Conservation (phyloP, 2,329 filamentous ascomycete genomes). For the Didymella sp. region DNA sequence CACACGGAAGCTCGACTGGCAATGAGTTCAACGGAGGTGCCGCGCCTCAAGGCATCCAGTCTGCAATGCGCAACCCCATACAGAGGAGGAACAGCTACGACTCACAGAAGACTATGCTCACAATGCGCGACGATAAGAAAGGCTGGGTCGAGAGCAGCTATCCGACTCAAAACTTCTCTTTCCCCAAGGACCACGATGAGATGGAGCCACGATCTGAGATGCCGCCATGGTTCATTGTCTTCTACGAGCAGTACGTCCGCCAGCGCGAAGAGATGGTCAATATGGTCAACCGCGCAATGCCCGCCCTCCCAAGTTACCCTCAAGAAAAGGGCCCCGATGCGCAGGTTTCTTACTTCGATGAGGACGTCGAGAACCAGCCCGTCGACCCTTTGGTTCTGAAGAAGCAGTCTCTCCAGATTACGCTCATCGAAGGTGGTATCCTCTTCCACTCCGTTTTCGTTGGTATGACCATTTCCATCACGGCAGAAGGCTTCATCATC, state of each 20-base stretch:
- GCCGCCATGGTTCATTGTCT: conserved; percentile 69
- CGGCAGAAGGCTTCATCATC: conserved; percentile 63
- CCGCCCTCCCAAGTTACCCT: conserved; percentile 41
- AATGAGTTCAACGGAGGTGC: conserved; percentile 38
- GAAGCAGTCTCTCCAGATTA: conserved; percentile 51
- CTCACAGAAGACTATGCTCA: conserved; percentile 45
- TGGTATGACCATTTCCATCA: conserved; percentile 67
- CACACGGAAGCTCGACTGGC: conserved; percentile 64
- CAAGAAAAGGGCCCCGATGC: conserved; percentile 30
- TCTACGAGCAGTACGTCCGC: conserved; percentile 68
- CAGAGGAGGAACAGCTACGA: conserved; percentile 45
- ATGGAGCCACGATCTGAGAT: conserved; percentile 54
- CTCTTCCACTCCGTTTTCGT: conserved; percentile 71
- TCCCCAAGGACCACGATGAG: conserved; percentile 35
- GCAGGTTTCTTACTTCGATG: conserved; percentile 45
- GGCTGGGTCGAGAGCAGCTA: conserved; percentile 45
- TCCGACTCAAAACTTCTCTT: conserved; percentile 39
- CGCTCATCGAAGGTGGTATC: conserved; percentile 65
- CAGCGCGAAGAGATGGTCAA: conserved; percentile 66
- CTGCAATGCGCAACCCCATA: conserved; percentile 42
- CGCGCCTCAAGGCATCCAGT: conserved; percentile 33
- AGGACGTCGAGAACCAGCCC: conserved; percentile 43
- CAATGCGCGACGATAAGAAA: conserved; percentile 43
- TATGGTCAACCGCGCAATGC: conserved; percentile 56
- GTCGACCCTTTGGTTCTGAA: conserved; percentile 50